Evolutionary conservation across 306 rosid genomes (phyloP).

Genomic region (Cucumis melo): DNA sequence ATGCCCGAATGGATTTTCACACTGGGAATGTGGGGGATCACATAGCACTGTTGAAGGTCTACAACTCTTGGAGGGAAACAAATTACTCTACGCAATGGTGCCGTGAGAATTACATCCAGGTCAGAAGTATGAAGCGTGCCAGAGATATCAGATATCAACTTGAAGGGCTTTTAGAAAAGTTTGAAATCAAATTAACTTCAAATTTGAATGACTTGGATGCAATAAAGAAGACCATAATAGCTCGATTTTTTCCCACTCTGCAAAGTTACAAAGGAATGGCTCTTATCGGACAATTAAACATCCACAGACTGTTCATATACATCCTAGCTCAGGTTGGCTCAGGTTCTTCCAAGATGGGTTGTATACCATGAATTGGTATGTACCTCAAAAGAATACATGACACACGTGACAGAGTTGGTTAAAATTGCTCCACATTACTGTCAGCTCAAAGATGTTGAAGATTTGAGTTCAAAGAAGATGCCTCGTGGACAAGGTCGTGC

Average conservation of each 20-base stretch:
- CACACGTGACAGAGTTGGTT: conserved; percentile 84
- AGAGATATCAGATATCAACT: conserved; percentile 95
- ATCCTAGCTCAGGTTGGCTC: conserved; percentile 66
- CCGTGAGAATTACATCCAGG: conserved; percentile 87
- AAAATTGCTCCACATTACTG: conserved; percentile 95
- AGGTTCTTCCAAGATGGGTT: conserved; percentile 92
- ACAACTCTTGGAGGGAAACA: conserved; percentile 92
- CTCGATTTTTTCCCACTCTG: conserved; percentile 89
- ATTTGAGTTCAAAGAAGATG: conserved; percentile 9
- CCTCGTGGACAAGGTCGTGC: conserved; percentile 3
- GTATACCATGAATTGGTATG: conserved; percentile 87
- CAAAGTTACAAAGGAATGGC: conserved; percentile 69
- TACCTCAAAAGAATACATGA: conserved; percentile 84
- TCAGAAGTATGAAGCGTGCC: conserved; percentile 94
- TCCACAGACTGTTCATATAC: conserved; percentile 84
- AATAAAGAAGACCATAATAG: conserved; percentile 74
- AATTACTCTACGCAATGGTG: conserved; percentile 97
- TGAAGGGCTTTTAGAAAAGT: conserved; percentile 81
- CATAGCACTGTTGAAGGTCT: conserved; percentile 81
- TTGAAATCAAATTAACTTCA: conserved; percentile 67
- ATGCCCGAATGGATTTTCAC: conserved; percentile 83
- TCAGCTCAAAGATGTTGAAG: conserved; percentile 91
- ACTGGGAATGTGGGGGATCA: conserved; percentile 90
- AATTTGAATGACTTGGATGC: conserved; percentile 48
- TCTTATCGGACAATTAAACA: conserved; percentile 66